These are phyloP conservation scores for Panicum hallii DNA, from an alignment of 202 grass and related monocot species.

Conservation along the genomic window DNA sequence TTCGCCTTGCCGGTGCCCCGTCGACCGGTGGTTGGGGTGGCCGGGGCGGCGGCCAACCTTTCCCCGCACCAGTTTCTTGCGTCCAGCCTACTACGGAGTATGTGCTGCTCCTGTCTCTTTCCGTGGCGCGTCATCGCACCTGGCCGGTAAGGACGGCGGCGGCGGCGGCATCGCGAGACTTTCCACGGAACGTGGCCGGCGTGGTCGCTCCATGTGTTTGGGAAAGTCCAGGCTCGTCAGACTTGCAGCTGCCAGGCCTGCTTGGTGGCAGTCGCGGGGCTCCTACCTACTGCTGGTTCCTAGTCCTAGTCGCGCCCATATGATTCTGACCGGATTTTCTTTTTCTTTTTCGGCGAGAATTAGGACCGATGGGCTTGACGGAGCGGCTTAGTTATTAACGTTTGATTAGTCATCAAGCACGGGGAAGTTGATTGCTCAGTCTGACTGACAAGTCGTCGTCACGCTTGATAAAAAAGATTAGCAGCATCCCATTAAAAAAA, in stretches of 20 bases:
- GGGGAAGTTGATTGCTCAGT: not conserved
- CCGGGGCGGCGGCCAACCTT: not conserved
- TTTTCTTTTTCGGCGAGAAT: not conserved
- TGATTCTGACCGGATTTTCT: not conserved
- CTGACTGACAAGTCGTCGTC: not conserved
- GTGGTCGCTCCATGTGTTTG: slow-evolving; percentile 21
- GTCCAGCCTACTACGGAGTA: not conserved
- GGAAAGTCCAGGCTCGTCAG: not conserved
- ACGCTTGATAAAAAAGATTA: not conserved
- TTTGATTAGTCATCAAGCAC: not conserved
- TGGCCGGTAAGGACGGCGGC: no score
- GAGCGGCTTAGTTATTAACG: not conserved
- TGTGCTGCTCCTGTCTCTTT: not conserved
- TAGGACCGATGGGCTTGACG: not conserved
- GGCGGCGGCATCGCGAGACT: no score
- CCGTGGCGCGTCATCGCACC: slow-evolving; percentile 1
- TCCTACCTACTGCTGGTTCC: not conserved
- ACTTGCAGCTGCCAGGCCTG: not conserved
- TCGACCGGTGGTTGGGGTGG: not conserved
- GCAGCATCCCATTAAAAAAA: no score
- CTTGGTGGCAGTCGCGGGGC: not conserved
- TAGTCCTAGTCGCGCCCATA: not conserved
- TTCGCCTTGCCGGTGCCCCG: no score
- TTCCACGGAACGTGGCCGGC: slow-evolving; percentile 15
- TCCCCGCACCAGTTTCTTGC: not conserved